phyloP scores from a whole-genome alignment of 176 grass and related monocot species.

The Otatea glauca region DNA sequence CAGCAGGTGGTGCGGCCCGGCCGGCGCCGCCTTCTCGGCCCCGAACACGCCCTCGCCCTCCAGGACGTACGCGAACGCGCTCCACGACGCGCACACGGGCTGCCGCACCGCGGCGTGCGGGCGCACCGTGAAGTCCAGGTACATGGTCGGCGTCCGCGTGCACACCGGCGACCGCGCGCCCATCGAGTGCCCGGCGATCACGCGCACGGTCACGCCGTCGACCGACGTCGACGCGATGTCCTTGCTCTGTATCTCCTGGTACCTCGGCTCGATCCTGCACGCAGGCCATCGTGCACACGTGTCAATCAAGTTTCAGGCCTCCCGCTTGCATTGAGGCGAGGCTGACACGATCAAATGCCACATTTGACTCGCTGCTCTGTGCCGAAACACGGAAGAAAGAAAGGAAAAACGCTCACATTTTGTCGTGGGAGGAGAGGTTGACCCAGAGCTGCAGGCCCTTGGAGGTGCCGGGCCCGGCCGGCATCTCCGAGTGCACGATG shows the following conservation, averaged over 20 bases:
- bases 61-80: constrained; percentile 85
- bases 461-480: constrained; percentile 64
- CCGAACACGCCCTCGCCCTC: constrained; percentile 84
- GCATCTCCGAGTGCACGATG: constrained; percentile 98
- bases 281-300: background rate
- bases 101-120: constrained; percentile 59
- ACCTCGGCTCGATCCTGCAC: constrained; percentile 83
- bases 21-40: constrained; percentile 45
- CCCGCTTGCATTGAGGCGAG: background rate
- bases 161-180: constrained; percentile 64
- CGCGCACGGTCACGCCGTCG: constrained; percentile 77
- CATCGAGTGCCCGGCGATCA: constrained; percentile 89
- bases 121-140: constrained; percentile 90
- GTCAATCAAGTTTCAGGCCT: background rate
- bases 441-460: constrained; percentile 96
- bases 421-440: constrained; percentile 90
- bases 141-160: constrained; percentile 91
- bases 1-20: constrained; percentile 68
- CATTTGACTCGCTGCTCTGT: background rate
- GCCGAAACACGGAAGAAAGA: background rate
- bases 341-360: background rate
- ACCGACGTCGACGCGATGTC: constrained; percentile 62
- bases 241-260: constrained; percentile 93
- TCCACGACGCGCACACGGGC: constrained; percentile 61
- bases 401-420: constrained; percentile 57